Percentiles rank a stretch among this genome's conserved stretches.
phyloP scores from a whole-genome alignment of 2,329 filamentous ascomycete species.

The Chlorencoelia australis region DNA sequence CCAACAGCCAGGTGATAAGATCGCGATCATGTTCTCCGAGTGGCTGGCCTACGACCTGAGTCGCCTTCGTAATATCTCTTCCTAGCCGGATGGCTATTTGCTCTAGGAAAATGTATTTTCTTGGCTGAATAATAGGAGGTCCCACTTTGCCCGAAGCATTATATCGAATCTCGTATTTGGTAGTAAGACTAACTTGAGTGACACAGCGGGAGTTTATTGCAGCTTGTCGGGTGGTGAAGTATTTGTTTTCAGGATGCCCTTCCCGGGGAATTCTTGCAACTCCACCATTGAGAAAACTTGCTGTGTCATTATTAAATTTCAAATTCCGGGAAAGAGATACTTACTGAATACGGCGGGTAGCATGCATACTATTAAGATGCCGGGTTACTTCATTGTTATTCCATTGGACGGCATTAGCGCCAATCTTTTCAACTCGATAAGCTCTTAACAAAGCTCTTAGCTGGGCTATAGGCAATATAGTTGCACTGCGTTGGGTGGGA shows the following conservation, averaged over 20 bases:
- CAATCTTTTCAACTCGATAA: too few species aligned
- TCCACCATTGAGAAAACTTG: background rate
- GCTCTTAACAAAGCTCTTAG: too few species aligned
- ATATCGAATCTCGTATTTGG: constrained; percentile 14
- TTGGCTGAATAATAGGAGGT: constrained; percentile 19
- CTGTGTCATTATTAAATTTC: too few species aligned
- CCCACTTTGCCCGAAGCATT: constrained; percentile 10
- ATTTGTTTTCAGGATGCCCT: constrained; percentile 23
- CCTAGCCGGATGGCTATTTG: constrained; percentile 17
- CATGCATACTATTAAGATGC: background rate
- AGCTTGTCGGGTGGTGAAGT: constrained; percentile 8
- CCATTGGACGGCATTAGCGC: too few species aligned
- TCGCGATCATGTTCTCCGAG: too few species aligned
- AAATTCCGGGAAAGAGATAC: background rate
- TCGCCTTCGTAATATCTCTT: constrained; percentile 15
- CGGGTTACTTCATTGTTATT: background rate
- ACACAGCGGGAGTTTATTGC: constrained; percentile 5
- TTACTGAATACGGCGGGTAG: background rate
- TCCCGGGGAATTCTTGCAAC: constrained; percentile 16
- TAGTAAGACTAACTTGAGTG: background rate
- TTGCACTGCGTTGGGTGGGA: background rate
- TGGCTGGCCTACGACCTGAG: too few species aligned
- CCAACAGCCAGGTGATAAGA: background rate
- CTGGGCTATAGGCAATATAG: too few species aligned
- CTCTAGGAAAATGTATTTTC: constrained; percentile 15